phyloP scores from a whole-genome alignment of 2,329 filamentous ascomycete species.

The Botrytis paeoniae region DNA sequence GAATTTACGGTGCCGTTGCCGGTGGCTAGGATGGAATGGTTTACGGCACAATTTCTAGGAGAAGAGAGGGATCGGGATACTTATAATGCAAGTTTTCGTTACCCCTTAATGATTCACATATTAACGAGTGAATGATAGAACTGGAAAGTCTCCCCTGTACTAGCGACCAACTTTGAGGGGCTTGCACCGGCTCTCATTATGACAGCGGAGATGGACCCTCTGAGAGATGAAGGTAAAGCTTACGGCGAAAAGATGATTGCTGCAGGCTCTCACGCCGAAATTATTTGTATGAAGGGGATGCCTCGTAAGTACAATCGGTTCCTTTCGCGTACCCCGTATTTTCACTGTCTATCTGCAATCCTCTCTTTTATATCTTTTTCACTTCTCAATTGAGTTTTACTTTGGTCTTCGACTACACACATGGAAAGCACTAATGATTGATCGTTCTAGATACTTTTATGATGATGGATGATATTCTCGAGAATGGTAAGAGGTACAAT shows the following conservation, averaged over 20 bases:
- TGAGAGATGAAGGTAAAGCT: conserved; percentile 39
- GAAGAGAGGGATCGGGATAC: conserved; percentile 13
- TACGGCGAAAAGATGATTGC: conserved; percentile 27
- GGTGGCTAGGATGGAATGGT: conserved; percentile 24
- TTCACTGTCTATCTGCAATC: not conserved
- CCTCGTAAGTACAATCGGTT: conserved; percentile 18
- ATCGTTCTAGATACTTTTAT: conserved; percentile 23
- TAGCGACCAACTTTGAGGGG: conserved; percentile 33
- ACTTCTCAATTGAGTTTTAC: not conserved
- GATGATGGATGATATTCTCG: conserved; percentile 28
- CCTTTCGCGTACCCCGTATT: too few species aligned
- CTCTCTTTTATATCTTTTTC: too few species aligned
- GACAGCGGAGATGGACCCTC: conserved; percentile 40
- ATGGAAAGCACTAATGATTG: not conserved
- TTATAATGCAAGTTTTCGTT: conserved; percentile 11
- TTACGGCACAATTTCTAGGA: conserved; percentile 25
- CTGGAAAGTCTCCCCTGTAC: conserved; percentile 29
- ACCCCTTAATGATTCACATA: not conserved
- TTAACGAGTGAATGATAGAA: conserved; percentile 8
- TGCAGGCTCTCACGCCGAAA: conserved; percentile 23
- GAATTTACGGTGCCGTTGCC: conserved; percentile 23
- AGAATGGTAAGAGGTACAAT: conserved; percentile 26
- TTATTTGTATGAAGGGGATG: conserved; percentile 24
- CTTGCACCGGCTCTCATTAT: conserved; percentile 38
- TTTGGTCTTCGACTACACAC: not conserved